phyloP scores from a whole-genome alignment of 805 yeast species.

The Zygosaccharomyces gambellarensis region DNA sequence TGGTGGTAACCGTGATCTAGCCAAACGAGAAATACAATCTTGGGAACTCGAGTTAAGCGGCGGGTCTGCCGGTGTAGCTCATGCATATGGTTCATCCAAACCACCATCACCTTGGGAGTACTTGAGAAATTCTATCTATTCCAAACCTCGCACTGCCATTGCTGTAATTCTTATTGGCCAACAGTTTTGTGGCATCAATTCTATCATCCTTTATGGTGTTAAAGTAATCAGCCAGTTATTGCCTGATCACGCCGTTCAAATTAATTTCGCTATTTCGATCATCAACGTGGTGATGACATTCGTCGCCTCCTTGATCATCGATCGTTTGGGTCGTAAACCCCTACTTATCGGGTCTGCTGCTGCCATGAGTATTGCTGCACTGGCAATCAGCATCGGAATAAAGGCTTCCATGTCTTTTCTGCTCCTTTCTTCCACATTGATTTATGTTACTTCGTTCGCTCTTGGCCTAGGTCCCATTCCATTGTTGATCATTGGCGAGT shows the following conservation, averaged over 20 bases:
- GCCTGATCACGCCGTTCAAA: slow-evolving; percentile 63
- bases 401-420: slow-evolving; percentile 41
- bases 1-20: slow-evolving; percentile 29
- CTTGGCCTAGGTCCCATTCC: slow-evolving; percentile 95
- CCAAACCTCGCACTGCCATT: slow-evolving; percentile 58
- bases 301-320: slow-evolving; percentile 70
- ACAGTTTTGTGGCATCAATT: slow-evolving; percentile 89
- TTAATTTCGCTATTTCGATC: slow-evolving; percentile 72
- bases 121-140: slow-evolving; percentile 46
- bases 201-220: slow-evolving; percentile 91
- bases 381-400: slow-evolving; percentile 65
- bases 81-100: slow-evolving; percentile 2
- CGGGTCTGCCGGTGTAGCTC: slow-evolving; percentile 4
- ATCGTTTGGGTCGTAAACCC: slow-evolving; percentile 68
- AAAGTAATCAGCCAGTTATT: slow-evolving; percentile 66
- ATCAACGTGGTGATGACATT: slow-evolving; percentile 73
- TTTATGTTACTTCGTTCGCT: slow-evolving; percentile 82
- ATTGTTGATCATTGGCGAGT: slow-evolving; percentile 78
- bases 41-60: slow-evolving; percentile 10
- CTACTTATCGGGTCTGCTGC: slow-evolving; percentile 60
- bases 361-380: slow-evolving; percentile 62
- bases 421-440: slow-evolving; percentile 59
- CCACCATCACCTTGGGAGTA: slow-evolving; percentile 39
- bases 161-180: slow-evolving; percentile 75
- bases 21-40: slow-evolving; percentile 24